Percentiles rank a stretch among this genome's conserved stretches.
These are phyloP conservation scores for Pseudogymnoascus sp. DNA, from an alignment of 2,329 filamentous ascomycete species.

Conservation along the genomic window DNA sequence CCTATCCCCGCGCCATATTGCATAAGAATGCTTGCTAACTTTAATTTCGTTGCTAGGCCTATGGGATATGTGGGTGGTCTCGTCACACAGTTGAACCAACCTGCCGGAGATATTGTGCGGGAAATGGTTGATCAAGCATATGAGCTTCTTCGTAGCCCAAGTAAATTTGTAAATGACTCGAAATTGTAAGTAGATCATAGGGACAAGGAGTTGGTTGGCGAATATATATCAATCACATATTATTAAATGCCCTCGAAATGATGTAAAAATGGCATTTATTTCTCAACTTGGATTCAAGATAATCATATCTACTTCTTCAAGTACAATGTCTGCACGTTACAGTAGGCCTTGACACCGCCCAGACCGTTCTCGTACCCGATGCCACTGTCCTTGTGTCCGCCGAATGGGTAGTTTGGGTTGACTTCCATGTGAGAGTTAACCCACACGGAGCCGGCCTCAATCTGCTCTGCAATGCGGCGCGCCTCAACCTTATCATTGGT, in stretches of 20 bases:
- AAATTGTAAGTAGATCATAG: background rate
- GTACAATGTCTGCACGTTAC: conserved; percentile 16
- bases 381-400: conserved; percentile 28
- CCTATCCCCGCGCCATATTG: background rate
- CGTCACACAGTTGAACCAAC: conserved; percentile 71
- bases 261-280: background rate
- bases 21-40: conserved; percentile 72
- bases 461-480: conserved; percentile 41
- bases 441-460: conserved; percentile 55
- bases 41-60: conserved; percentile 73
- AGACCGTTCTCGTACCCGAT: conserved; percentile 22
- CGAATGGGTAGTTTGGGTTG: conserved; percentile 33
- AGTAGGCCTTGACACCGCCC: conserved; percentile 15
- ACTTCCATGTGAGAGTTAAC: conserved; percentile 46
- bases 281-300: background rate
- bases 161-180: background rate
- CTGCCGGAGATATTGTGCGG: conserved; percentile 79
- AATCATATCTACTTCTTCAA: conserved; percentile 13
- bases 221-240: background rate
- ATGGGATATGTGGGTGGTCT: conserved; percentile 94
- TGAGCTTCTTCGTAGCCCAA: background rate
- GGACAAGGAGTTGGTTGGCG: background rate
- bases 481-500: conserved; percentile 44
- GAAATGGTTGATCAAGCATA: conserved; percentile 75
- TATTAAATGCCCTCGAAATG: background rate